Conservation (phyloP, 2,329 filamentous ascomycete genomes). For the Pseudomassariella vexata region DNA sequence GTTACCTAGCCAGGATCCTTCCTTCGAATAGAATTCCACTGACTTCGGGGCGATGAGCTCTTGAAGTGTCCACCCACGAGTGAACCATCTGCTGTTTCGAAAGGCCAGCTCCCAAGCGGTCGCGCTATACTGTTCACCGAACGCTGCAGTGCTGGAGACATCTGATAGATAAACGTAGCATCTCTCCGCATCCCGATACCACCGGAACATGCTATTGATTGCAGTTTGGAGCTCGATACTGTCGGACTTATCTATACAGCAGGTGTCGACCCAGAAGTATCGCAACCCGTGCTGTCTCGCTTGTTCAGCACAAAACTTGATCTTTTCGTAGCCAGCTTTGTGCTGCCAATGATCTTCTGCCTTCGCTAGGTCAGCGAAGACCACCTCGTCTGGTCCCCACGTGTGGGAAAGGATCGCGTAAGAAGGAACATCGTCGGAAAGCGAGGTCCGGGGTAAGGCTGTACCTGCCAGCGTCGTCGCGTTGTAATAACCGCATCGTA, state of each 20-base stretch:
- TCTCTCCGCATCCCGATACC: constrained; percentile 3
- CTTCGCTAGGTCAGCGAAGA: constrained; percentile 9
- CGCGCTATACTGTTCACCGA: not conserved
- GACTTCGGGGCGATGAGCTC: constrained; percentile 5
- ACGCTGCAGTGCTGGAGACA: not conserved
- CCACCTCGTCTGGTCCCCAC: constrained; percentile 10
- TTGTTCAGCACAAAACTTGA: constrained; percentile 11
- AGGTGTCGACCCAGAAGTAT: constrained; percentile 7
- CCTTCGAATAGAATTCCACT: constrained; percentile 7
- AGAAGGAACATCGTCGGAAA: constrained; percentile 5
- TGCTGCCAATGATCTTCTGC: constrained; percentile 3
- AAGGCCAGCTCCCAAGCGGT: constrained; percentile 2
- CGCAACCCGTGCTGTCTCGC: constrained; percentile 8
- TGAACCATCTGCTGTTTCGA: constrained; percentile 6
- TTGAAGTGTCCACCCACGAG: constrained; percentile 5
- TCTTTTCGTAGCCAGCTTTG: constrained; percentile 10
- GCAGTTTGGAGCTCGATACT: constrained; percentile 8
- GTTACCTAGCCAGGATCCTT: constrained; percentile 5
- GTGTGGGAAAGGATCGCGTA: constrained; percentile 14
- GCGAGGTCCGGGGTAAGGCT: not conserved
- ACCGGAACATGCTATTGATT: constrained; percentile 6
- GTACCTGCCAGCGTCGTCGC: constrained; percentile 1
- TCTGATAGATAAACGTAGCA: constrained; percentile 6
- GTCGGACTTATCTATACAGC: constrained; percentile 10
- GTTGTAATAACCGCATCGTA: constrained; percentile 1